Base-by-base conservation (phyloP, 192 early-diverging fungal genomes). In the Radiomyces spectabilis region DNA sequence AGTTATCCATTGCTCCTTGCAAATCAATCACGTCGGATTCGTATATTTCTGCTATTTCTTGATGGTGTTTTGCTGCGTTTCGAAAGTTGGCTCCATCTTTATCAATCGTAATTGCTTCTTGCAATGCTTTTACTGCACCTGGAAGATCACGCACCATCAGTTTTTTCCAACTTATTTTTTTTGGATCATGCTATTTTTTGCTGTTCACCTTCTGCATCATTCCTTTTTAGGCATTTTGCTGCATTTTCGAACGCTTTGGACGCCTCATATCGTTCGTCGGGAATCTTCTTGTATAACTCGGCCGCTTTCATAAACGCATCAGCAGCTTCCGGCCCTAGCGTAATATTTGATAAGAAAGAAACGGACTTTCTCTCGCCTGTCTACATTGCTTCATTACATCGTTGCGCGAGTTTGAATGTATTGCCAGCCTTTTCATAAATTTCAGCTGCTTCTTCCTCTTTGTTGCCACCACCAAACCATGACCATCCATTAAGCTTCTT, bases 371-470 rank as follows among this genome's bases (percentile, higher is more conserved):
- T 29, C 38, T 24, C 26, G 13, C 8, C 7, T 52, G 1, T 43
- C 19, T 8, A 7, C 5, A 8, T 35, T 13, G 5, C 5, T 35
- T 15, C 16, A 78, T 61, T 73, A 90, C 92, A 92, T 75, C 87
- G 78, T 68, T 95, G 91, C 43, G 82, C 82, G 16, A 96, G 68
- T 71, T 95, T 97, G 81, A 92, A 99, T 46, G 82, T 79, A 71
- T 96, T 97, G 33, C 81, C 91, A 6, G 96, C 96, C 58, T 88
- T 84, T 60, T 75, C 79, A 67, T 88, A 99, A 31, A 97, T 80
- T 39, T 99, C 96, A 27, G 87, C 84, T 4, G 96, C 94, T 61
- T 99, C 94, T 46, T 97, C 94, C 56, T 84, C 82, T 63, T 96
- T 97, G 56, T 91, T 91, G 1, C 81, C 77, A 1, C 82, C 77